phyloP scores from a whole-genome alignment of 2,329 filamentous ascomycete species.

The Epichloe typhina region DNA sequence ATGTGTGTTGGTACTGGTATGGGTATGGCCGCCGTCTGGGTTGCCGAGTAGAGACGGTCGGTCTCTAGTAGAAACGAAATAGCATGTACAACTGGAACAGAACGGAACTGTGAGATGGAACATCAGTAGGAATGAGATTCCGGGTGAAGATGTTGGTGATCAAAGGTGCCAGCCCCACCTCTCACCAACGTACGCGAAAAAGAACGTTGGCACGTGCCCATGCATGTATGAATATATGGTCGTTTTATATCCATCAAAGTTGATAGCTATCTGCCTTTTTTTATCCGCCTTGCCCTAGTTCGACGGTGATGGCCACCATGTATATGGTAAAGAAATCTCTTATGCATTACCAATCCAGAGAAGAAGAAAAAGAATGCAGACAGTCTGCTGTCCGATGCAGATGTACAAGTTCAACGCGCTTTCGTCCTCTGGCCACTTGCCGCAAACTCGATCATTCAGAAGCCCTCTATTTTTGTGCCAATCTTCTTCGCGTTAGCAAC shows the following conservation, averaged over 20 bases:
- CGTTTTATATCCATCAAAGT: background rate
- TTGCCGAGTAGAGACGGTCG: slow-evolving; percentile 55
- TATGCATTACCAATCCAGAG: background rate
- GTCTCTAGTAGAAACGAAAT: background rate
- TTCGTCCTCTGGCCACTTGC: background rate
- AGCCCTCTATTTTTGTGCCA: slow-evolving; percentile 34
- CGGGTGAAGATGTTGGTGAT: background rate
- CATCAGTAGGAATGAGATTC: background rate
- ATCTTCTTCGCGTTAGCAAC: slow-evolving; percentile 41
- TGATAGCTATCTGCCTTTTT: background rate
- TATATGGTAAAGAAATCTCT: background rate
- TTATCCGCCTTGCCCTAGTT: background rate
- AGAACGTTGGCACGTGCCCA: background rate
- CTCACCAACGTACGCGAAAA: background rate
- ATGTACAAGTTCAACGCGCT: background rate
- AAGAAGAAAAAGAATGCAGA: background rate
- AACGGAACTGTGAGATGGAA: background rate
- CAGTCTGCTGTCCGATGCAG: no score
- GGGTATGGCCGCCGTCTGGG: slow-evolving; percentile 96
- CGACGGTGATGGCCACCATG: background rate
- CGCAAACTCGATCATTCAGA: slow-evolving; percentile 3
- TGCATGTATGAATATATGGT: slow-evolving; percentile 16
- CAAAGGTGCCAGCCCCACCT: background rate
- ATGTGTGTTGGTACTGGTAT: slow-evolving; percentile 97
- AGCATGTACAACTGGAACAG: background rate